These are phyloP conservation scores for Lepiota venenata DNA, from an alignment of 768 basidiomycete genomes.

Conservation along the genomic window DNA sequence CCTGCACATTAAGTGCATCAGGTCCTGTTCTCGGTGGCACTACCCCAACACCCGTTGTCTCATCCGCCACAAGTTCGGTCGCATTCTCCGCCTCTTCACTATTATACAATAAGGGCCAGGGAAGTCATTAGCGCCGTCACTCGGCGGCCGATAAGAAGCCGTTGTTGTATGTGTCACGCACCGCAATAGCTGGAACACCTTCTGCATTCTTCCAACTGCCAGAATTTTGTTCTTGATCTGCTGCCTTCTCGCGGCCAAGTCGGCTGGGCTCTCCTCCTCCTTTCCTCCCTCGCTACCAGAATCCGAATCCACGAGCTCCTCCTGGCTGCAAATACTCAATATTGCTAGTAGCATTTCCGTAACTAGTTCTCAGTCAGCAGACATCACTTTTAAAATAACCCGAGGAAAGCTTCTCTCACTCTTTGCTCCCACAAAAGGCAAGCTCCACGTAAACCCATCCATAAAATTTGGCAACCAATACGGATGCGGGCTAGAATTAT, in stretches of 20 bases:
- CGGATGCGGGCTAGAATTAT: constrained; percentile 76
- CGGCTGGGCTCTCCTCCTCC: constrained; percentile 26
- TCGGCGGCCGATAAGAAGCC: constrained; percentile 6
- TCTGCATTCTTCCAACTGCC: constrained; percentile 88
- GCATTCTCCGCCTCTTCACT: constrained; percentile 82
- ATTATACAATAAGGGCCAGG: neutral
- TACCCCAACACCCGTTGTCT: constrained; percentile 8
- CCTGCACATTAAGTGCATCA: constrained; percentile 63
- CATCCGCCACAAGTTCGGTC: constrained; percentile 55
- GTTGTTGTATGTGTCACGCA: constrained; percentile 30
- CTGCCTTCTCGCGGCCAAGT: constrained; percentile 54
- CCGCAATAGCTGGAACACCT: constrained; percentile 88
- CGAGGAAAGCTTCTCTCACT: constrained; percentile 51
- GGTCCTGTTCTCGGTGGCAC: constrained; percentile 30
- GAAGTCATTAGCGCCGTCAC: neutral
- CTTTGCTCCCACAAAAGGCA: constrained; percentile 96
- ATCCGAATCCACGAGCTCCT: constrained; percentile 74
- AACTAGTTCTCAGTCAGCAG: constrained; percentile 45
- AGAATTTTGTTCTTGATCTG: constrained; percentile 93
- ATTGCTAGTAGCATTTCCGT: constrained; percentile 98
- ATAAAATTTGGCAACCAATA: constrained; percentile 98
- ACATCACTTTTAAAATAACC: constrained; percentile 11
- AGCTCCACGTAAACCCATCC: constrained; percentile 97
- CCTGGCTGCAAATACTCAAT: constrained; percentile 88
- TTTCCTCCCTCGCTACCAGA: constrained; percentile 35